Evolutionary conservation across 352 stramenopile species (phyloP), one percentile per base, ranked within the genome.

Genomic region (Phytophthora quininea): DNA sequence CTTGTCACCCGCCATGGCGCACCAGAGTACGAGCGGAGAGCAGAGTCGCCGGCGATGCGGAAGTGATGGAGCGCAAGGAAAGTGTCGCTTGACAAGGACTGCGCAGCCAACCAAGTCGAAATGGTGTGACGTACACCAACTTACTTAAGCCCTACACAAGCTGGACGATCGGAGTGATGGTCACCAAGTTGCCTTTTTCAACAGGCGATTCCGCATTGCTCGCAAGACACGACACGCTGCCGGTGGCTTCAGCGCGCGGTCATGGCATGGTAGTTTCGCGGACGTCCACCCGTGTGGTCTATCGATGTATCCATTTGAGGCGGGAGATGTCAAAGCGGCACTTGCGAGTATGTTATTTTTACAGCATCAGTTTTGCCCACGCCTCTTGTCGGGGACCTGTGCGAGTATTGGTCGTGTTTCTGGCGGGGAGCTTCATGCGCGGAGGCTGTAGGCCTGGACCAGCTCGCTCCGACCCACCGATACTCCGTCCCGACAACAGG

Each of bases 1-100:
- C 74, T 82, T 86, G 64, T 89, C 77, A 42, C 68, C 69, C 49
- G 71, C 70, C 69, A 83, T 85, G 64, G 51, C 60, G 42, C 32
- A 48, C 43, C 63, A 55, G 27, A 6, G 42, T 59, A 54, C 40
- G 31, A 46, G 47, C 50, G 30, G 14, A 46, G 35, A 19, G 52
- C 45, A 49, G 46, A 58, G 52, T 15, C 47, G 29, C 49, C 46
- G 49, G 57, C 10, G 51, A 67, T 72, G 68, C 55, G 67, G 54
- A 73, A 75, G 67, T 69, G 71, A 75, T 76, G 71, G 71, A 68
- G 38, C 62, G 67, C 56, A 58, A 58, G 61, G 19, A 24, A 24
- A 53, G 53, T 52, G 52, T 50, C 55, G 55, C 52, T 66, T 67
- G 42, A 37, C 53, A 57, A 73, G 50, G 52, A 43, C 40, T 64